These are phyloP conservation scores for Lichtheimia hyalospora DNA, from an alignment of 371 early-diverging fungal genomes.

Conservation along the genomic window DNA sequence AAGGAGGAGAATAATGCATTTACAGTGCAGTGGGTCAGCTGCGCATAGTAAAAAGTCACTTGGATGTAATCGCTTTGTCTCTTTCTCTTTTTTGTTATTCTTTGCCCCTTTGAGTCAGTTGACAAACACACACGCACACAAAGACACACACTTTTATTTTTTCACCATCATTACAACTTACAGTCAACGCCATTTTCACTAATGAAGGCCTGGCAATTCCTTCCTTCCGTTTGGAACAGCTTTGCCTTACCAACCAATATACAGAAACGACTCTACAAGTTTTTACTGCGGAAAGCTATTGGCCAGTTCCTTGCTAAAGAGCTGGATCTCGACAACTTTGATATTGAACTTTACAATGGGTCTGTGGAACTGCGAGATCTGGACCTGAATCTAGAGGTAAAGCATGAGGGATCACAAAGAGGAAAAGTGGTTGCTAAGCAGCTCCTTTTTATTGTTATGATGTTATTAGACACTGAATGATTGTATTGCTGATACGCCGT, in stretches of 20 bases:
- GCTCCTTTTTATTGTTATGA: not conserved
- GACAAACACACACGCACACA: too few relatives aligned
- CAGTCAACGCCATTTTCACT: not conserved
- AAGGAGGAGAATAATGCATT: too few relatives aligned
- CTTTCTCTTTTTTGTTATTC: too few relatives aligned
- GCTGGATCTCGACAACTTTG: constrained; percentile 81
- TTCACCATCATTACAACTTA: too few relatives aligned
- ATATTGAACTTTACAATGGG: constrained; percentile 85
- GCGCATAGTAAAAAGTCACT: too few relatives aligned
- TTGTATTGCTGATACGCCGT: constrained; percentile 64
- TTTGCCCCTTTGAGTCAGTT: too few relatives aligned
- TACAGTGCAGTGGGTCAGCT: too few relatives aligned
- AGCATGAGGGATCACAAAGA: constrained; percentile 8
- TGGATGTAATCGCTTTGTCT: too few relatives aligned
- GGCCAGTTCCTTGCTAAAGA: constrained; percentile 84
- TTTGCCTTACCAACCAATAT: constrained; percentile 69
- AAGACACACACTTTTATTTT: too few relatives aligned
- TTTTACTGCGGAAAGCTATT: constrained; percentile 78
- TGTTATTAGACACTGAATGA: constrained; percentile 69
- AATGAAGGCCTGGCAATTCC: constrained; percentile 51
- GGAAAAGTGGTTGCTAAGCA: not conserved
- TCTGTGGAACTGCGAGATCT: constrained; percentile 77
- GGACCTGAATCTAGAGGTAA: constrained; percentile 76
- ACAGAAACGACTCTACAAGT: constrained; percentile 85
- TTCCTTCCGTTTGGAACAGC: constrained; percentile 45